These are phyloP conservation scores for Breviolum minutum DNA, from an alignment of 73 alveolate species.

Conservation along the genomic window DNA sequence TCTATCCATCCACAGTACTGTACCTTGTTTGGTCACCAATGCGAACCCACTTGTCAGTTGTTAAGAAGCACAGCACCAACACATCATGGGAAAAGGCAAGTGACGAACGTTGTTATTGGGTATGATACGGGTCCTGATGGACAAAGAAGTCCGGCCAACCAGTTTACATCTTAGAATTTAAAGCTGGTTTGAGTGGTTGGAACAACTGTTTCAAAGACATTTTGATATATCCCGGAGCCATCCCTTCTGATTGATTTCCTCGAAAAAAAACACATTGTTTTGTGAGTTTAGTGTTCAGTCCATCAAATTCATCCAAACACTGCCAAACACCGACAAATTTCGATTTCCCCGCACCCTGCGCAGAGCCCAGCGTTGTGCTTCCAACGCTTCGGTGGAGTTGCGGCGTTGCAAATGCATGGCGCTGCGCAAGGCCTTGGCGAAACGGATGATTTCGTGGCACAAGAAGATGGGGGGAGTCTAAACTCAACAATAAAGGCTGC, in stretches of 20 bases:
- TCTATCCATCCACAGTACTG: too few relatives aligned
- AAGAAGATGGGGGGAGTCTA: too few relatives aligned
- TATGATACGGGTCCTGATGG: background rate
- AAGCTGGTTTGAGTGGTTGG: background rate
- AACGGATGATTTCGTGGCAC: too few relatives aligned
- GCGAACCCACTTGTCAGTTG: too few relatives aligned
- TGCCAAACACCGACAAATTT: background rate
- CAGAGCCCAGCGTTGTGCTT: constrained; percentile 79
- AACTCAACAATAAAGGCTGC: too few relatives aligned
- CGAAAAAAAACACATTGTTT: background rate
- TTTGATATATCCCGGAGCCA: too few relatives aligned
- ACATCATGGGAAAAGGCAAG: too few relatives aligned
- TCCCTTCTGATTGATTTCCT: background rate
- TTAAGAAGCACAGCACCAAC: too few relatives aligned
- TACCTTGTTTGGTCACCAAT: too few relatives aligned
- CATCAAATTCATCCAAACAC: background rate
- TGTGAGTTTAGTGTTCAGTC: background rate
- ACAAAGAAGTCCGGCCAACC: background rate
- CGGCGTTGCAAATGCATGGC: constrained; percentile 57
- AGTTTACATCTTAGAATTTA: background rate
- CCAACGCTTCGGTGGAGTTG: constrained; percentile 60
- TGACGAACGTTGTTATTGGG: background rate
- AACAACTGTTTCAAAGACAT: too few relatives aligned
- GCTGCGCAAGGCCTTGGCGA: constrained; percentile 2
- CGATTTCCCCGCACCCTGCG: constrained; percentile 11